phyloP scores from a whole-genome alignment of 208 protist genomes.

The Crithidia expoeki region DNA sequence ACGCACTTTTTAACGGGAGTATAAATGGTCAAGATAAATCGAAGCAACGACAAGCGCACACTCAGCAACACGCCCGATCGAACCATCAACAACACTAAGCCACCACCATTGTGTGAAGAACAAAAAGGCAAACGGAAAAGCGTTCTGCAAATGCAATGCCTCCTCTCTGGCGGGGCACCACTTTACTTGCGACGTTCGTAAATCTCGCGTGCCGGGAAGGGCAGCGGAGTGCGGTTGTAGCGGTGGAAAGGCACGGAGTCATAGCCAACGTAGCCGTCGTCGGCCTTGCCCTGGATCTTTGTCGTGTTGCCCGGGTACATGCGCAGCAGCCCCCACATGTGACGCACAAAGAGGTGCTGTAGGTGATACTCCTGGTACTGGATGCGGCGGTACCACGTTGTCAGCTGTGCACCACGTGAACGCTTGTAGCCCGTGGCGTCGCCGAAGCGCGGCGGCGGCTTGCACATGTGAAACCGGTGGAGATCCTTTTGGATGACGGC shows the following conservation, averaged over 20 bases:
- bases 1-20: too few species aligned
- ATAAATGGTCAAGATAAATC: too few species aligned
- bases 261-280: slow-evolving; percentile 89
- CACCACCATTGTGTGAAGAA: slow-evolving; percentile 7
- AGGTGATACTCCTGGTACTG: slow-evolving; percentile 93
- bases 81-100: background rate
- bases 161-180: background rate
- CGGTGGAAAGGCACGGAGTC: slow-evolving; percentile 84
- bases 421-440: slow-evolving; percentile 90
- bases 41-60: too few species aligned
- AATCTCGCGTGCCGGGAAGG: slow-evolving; percentile 85
- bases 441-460: slow-evolving; percentile 61
- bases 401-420: slow-evolving; percentile 71
- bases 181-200: slow-evolving; percentile 85
- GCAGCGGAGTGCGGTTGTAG: slow-evolving; percentile 84
- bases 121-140: background rate
- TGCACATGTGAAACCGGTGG: slow-evolving; percentile 83
- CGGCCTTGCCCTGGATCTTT: slow-evolving; percentile 84
- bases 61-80: background rate
- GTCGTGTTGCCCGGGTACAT: slow-evolving; percentile 87
- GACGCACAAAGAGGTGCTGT: slow-evolving; percentile 89
- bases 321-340: slow-evolving; percentile 83
- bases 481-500: slow-evolving; percentile 85
- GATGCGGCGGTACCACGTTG: slow-evolving; percentile 88
- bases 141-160: background rate